These are phyloP conservation scores for Coprinellus aureogranulatus DNA, from an alignment of 768 basidiomycete genomes.

Conservation along the genomic window DNA sequence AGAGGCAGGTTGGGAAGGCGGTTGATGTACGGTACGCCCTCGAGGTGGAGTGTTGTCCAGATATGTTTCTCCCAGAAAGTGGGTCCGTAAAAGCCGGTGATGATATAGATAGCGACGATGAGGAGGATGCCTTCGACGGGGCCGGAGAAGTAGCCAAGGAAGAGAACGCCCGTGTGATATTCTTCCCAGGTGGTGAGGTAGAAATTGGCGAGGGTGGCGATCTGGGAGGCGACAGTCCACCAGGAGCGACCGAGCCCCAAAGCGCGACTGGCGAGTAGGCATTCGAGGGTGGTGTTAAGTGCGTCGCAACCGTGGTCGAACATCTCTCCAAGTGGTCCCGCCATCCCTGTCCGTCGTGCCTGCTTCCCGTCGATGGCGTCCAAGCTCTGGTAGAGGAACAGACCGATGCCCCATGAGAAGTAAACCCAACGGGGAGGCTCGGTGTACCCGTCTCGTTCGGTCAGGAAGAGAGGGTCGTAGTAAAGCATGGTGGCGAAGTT, in stretches of 20 bases:
- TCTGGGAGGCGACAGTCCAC: constrained; percentile 93
- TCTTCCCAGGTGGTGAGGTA: constrained; percentile 83
- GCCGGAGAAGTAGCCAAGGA: constrained; percentile 89
- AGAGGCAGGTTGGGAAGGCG: constrained; percentile 67
- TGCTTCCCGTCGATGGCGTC: constrained; percentile 95
- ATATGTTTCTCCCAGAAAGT: constrained; percentile 77
- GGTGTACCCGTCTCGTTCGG: constrained; percentile 58
- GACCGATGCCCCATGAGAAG: constrained; percentile 86
- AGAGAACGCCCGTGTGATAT: constrained; percentile 87
- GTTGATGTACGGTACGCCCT: constrained; percentile 46
- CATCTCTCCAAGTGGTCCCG: constrained; percentile 96
- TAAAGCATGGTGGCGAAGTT: constrained; percentile 84
- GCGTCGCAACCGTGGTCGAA: constrained; percentile 99
- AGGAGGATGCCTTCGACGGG: constrained; percentile 96
- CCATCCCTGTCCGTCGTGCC: constrained; percentile 93
- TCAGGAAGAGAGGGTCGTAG: constrained; percentile 77
- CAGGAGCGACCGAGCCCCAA: constrained; percentile 91
- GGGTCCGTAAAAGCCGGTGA: constrained; percentile 78
- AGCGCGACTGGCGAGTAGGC: constrained; percentile 76
- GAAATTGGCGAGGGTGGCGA: constrained; percentile 73
- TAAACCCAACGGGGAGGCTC: constrained; percentile 86
- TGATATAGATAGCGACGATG: constrained; percentile 69
- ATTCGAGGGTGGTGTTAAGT: constrained; percentile 95
- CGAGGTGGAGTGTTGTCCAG: constrained; percentile 55
- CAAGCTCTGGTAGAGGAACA: constrained; percentile 89